A percentile compares a stretch with the other conserved stretches of the same genome.
phyloP scores from a whole-genome alignment of 2,329 filamentous ascomycete genomes.

The Sclerotinia nivalis region DNA sequence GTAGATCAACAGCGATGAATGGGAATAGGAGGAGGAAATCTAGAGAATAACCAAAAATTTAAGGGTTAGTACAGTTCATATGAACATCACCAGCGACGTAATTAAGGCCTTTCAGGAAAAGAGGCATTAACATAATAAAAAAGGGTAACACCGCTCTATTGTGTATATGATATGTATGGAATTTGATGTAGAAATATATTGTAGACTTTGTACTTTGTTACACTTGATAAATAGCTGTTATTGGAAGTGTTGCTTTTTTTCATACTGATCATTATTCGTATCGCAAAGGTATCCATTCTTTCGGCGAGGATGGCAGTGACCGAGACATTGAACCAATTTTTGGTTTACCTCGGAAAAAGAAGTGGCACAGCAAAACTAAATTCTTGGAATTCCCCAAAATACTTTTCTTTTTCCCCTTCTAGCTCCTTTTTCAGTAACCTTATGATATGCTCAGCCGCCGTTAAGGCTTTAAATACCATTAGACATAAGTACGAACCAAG shows the following conservation, averaged over 20 bases:
- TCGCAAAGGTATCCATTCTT: slow-evolving; percentile 11
- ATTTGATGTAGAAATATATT: not conserved
- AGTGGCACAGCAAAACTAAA: not conserved
- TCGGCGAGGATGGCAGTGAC: slow-evolving; percentile 4
- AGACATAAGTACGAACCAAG: not conserved
- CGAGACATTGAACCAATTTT: slow-evolving; percentile 8
- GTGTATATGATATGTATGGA: not conserved
- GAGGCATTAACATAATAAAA: not conserved
- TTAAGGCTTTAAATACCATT: not conserved
- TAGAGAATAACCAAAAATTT: not conserved
- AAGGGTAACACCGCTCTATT: not conserved
- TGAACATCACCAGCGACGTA: slow-evolving; percentile 5
- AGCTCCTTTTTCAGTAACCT: not conserved
- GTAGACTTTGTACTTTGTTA: too few relatives aligned
- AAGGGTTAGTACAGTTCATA: not conserved
- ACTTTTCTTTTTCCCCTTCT: slow-evolving; percentile 6
- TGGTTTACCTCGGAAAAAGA: not conserved
- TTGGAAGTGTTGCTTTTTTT: not conserved
- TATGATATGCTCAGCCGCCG: slow-evolving; percentile 15
- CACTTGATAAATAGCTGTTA: not conserved
- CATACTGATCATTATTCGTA: not conserved
- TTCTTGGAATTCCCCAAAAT: slow-evolving; percentile 4
- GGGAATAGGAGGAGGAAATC: not conserved
- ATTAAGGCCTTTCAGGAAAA: not conserved
- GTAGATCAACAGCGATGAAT: not conserved